Conservation (phyloP, 768 basidiomycete species). For the Tubosaeta sp. region DNA sequence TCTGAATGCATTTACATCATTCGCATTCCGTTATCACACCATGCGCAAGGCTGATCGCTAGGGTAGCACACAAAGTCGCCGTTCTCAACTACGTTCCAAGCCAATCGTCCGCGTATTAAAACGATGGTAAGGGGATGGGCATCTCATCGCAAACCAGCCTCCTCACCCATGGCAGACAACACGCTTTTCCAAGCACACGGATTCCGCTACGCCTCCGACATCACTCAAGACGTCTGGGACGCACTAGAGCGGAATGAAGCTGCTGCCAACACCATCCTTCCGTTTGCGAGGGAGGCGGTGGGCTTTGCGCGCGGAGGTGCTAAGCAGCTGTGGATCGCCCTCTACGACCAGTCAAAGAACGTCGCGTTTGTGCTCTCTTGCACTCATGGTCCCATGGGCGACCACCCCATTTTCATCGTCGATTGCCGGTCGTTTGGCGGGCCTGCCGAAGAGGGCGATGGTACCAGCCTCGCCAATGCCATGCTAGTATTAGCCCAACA, state of each 20-base stretch:
- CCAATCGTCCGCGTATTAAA: background rate
- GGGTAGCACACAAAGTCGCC: background rate
- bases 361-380: conserved; percentile 49
- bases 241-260: conserved; percentile 28
- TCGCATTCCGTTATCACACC: background rate
- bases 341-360: conserved; percentile 13
- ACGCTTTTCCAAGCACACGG: background rate
- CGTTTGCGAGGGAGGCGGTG: conserved; percentile 33
- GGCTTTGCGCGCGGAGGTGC: background rate
- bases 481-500: conserved; percentile 7
- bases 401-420: conserved; percentile 51
- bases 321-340: conserved; percentile 32
- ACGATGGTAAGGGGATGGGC: background rate
- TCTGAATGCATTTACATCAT: background rate
- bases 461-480: background rate
- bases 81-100: background rate
- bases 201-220: conserved; percentile 3
- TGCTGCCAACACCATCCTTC: conserved; percentile 37
- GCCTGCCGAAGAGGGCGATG: conserved; percentile 7
- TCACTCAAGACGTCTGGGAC: conserved; percentile 28
- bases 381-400: conserved; percentile 49
- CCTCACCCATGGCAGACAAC: background rate
- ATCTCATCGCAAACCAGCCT: background rate
- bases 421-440: conserved; percentile 3
- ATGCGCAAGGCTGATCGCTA: background rate